phyloP scores from a whole-genome alignment of 2,329 filamentous ascomycete genomes.

The Aspergillus fumigatiaffinis region DNA sequence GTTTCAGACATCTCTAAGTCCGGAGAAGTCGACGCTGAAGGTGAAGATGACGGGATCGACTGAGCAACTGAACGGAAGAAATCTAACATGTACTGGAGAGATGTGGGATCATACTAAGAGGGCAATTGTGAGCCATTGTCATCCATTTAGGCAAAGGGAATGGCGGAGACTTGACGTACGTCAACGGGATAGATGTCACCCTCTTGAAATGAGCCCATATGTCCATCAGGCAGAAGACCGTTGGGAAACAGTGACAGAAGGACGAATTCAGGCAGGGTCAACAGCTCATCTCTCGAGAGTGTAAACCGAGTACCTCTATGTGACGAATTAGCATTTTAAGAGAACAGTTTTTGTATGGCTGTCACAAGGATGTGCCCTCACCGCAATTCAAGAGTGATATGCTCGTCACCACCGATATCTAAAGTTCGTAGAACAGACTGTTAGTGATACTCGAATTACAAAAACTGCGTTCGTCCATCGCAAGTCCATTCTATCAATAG shows the following conservation, averaged over 20 bases:
- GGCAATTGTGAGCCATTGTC: conserved; percentile 13
- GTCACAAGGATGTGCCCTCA: conserved; percentile 45
- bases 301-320: conserved; percentile 86
- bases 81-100: conserved; percentile 97
- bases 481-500: neutral
- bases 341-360: conserved; percentile 2
- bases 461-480: conserved; percentile 1
- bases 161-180: conserved; percentile 56
- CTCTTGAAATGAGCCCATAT: conserved; percentile 89
- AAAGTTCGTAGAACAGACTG: conserved; percentile 7
- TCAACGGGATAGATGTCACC: conserved; percentile 95
- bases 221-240: conserved; percentile 93
- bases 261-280: conserved; percentile 96
- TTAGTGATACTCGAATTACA: conserved; percentile 6
- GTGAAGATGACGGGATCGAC: conserved; percentile 70
- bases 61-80: conserved; percentile 96
- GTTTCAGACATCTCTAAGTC: conserved; percentile 64
- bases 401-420: conserved; percentile 87
- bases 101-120: conserved; percentile 87
- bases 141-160: neutral
- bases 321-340: conserved; percentile 10
- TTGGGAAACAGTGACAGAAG: conserved; percentile 97
- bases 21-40: conserved; percentile 62
- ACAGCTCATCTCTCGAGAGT: conserved; percentile 86
- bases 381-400: conserved; percentile 91